These are phyloP conservation scores for Mycocentrospora acerina DNA, from an alignment of 2,329 filamentous ascomycete species.

Conservation along the genomic window DNA sequence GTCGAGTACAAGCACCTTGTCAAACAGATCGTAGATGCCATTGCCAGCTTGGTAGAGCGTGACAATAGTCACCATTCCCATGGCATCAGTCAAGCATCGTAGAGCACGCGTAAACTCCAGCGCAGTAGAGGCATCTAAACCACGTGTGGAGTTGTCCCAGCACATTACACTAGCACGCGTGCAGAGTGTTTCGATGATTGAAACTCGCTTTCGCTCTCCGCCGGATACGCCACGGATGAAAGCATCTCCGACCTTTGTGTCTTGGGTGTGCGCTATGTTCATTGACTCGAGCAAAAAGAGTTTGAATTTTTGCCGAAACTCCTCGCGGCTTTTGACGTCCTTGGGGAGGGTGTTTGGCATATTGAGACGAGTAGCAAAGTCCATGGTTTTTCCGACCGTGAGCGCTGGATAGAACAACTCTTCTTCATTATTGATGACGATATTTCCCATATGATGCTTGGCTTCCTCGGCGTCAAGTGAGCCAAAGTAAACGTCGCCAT, in stretches of 20 bases:
- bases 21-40: constrained; percentile 62
- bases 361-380: constrained; percentile 60
- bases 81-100: constrained; percentile 51
- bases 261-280: constrained; percentile 53
- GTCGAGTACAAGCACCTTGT: constrained; percentile 73
- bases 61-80: constrained; percentile 54
- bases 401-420: constrained; percentile 52
- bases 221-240: constrained; percentile 67
- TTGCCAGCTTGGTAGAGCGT: constrained; percentile 57
- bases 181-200: constrained; percentile 65
- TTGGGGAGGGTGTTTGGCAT: constrained; percentile 57
- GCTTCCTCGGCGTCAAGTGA: constrained; percentile 71
- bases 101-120: constrained; percentile 59
- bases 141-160: constrained; percentile 49
- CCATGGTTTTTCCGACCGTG: constrained; percentile 57
- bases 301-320: constrained; percentile 50
- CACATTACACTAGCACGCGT: constrained; percentile 58
- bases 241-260: constrained; percentile 69
- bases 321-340: constrained; percentile 46
- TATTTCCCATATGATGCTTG: constrained; percentile 74
- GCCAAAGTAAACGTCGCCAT: constrained; percentile 54
- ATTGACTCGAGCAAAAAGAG: constrained; percentile 55
- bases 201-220: constrained; percentile 69
- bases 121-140: constrained; percentile 44
- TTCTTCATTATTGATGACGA: constrained; percentile 63